These are phyloP conservation scores for Hanseniaspora nectarophila DNA, from an alignment of 805 yeast genomes.

Conservation along the genomic window DNA sequence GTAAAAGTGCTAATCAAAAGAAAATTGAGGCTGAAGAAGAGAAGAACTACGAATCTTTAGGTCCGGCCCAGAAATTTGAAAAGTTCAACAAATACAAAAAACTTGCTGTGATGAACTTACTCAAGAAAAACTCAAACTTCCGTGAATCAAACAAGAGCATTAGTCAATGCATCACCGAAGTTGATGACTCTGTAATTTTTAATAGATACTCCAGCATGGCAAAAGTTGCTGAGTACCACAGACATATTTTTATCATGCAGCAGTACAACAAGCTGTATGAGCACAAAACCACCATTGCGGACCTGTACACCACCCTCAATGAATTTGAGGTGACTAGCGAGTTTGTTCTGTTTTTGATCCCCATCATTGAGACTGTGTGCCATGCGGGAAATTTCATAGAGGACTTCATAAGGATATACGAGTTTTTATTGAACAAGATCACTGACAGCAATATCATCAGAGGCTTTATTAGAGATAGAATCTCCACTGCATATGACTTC, in stretches of 20 bases:
- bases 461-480: slow-evolving; percentile 6
- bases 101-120: background rate
- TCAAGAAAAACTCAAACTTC: background rate
- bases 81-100: slow-evolving; percentile 9
- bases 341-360: background rate
- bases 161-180: slow-evolving; percentile 3
- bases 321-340: background rate
- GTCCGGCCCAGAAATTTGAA: slow-evolving; percentile 1
- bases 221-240: slow-evolving; percentile 5
- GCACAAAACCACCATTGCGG: background rate
- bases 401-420: slow-evolving; percentile 13
- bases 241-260: background rate
- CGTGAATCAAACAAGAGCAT: slow-evolving; percentile 4
- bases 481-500: background rate
- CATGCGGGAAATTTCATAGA: slow-evolving; percentile 6
- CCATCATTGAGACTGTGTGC: slow-evolving; percentile 11
- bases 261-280: slow-evolving; percentile 11
- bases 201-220: background rate
- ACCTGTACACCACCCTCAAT: background rate
- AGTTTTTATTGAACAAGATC: background rate
- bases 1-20: background rate
- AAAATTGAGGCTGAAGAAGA: background rate
- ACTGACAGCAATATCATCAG: background rate
- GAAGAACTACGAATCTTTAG: background rate
- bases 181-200: slow-evolving; percentile 13